Percentiles rank a stretch among this genome's conserved stretches.
Evolutionary conservation across 768 basidiomycete genomes (phyloP).

Genomic region (Pleurotus salmoneostramineus): DNA sequence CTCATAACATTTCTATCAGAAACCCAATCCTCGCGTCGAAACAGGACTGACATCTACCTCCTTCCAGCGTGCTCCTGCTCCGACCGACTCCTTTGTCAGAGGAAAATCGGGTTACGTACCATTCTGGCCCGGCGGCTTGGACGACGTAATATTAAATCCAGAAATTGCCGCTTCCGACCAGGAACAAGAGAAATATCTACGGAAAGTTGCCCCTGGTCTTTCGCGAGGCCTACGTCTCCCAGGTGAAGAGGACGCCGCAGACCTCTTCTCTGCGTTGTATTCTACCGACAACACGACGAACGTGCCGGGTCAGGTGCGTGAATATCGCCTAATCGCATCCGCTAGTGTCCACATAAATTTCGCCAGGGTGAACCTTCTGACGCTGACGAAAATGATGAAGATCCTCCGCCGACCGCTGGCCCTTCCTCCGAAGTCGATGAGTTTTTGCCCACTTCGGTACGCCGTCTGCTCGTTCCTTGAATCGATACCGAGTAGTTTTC

Average conservation of each 20-base stretch:
- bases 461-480: neutral
- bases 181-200: constrained; percentile 40
- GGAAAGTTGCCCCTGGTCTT: constrained; percentile 80
- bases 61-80: constrained; percentile 78
- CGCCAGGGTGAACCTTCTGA: neutral
- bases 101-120: constrained; percentile 93
- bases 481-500: neutral
- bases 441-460: constrained; percentile 62
- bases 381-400: constrained; percentile 17
- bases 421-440: constrained; percentile 64
- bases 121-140: constrained; percentile 92
- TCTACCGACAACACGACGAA: neutral
- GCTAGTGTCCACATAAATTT: too few relatives aligned
- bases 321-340: neutral
- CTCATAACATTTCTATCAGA: constrained; percentile 30
- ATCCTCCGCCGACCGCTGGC: constrained; percentile 12
- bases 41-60: constrained; percentile 85
- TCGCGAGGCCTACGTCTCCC: constrained; percentile 72
- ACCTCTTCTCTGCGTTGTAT: constrained; percentile 28
- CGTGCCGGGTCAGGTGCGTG: neutral
- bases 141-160: constrained; percentile 46
- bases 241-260: constrained; percentile 49
- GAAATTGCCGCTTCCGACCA: constrained; percentile 23
- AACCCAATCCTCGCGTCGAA: constrained; percentile 45
- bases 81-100: constrained; percentile 78